These are phyloP conservation scores for Atalantia buxifolia DNA, from an alignment of 345 rosid genomes.

Conservation along the genomic window DNA sequence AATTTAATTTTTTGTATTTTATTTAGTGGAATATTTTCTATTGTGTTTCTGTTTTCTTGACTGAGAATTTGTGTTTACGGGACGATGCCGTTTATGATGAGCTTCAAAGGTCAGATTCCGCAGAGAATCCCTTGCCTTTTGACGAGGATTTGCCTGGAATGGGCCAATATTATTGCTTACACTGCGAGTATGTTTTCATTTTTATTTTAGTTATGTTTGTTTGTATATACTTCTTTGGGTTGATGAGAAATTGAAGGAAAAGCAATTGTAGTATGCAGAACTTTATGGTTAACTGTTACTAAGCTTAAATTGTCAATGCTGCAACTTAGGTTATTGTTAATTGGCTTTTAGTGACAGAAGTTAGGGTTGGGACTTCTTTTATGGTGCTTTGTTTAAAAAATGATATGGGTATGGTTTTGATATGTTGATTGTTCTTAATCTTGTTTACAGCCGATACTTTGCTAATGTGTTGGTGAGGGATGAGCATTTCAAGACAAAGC, in stretches of 20 bases:
- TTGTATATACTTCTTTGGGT: neutral
- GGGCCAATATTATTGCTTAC: conserved; percentile 95
- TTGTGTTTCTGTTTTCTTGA: conserved; percentile 28
- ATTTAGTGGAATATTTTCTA: neutral
- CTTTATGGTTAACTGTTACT: neutral
- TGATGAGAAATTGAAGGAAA: neutral
- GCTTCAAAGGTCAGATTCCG: conserved; percentile 65
- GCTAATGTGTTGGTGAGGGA: conserved; percentile 55
- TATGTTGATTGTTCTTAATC: neutral
- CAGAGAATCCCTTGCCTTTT: conserved; percentile 45
- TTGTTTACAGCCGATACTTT: conserved; percentile 72
- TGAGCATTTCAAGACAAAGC: conserved; percentile 88
- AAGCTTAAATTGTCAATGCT: neutral
- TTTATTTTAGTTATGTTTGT: neutral
- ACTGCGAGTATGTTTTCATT: conserved; percentile 77
- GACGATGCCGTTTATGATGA: conserved; percentile 83
- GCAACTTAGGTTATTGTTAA: no score
- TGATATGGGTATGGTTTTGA: neutral
- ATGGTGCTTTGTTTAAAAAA: neutral
- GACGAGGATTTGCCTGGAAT: conserved; percentile 96
- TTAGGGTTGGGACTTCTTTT: neutral
- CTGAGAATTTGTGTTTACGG: conserved; percentile 38
- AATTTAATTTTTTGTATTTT: neutral
- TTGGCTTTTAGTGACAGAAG: neutral
- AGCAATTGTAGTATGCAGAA: neutral